These are phyloP conservation scores for Camelina hispida DNA, from an alignment of 345 rosid genomes.

Conservation along the genomic window DNA sequence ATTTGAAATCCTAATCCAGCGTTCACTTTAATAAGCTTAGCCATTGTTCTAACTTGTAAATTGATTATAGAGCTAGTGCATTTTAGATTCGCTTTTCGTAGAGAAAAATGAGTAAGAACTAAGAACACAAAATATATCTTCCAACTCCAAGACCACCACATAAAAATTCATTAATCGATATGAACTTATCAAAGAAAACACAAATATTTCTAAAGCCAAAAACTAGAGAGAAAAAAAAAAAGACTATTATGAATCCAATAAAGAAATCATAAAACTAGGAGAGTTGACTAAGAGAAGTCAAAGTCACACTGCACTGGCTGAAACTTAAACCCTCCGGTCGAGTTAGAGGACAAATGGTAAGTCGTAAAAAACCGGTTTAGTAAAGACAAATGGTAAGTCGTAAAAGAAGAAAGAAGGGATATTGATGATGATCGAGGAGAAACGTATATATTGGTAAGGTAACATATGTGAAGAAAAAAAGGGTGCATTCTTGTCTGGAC, in stretches of 20 bases:
- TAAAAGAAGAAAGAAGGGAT: no score
- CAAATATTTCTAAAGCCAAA: not conserved
- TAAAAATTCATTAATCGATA: slow-evolving; percentile 6
- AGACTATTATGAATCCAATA: not conserved
- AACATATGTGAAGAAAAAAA: no score
- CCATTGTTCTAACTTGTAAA: not conserved
- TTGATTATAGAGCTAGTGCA: not conserved
- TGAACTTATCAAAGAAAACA: not conserved
- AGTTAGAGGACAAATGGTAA: not conserved
- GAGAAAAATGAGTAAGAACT: not conserved
- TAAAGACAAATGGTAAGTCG: no score
- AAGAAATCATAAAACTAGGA: not conserved
- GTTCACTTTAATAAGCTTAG: not conserved
- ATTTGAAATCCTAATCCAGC: slow-evolving; percentile 8
- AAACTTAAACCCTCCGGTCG: slow-evolving; percentile 31
- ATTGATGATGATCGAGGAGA: no score
- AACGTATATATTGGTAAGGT: no score
- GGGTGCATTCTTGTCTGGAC: slow-evolving; percentile 36
- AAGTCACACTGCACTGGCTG: slow-evolving; percentile 50
- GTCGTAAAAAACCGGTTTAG: no score
- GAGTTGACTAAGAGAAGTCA: slow-evolving; percentile 42
- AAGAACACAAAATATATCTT: not conserved
- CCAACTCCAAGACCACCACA: slow-evolving; percentile 3
- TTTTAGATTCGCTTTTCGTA: not conserved
- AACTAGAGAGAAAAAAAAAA: not conserved